Evolutionary conservation across 805 yeast genomes (phyloP).

Genomic region (Candida ponderosae): DNA sequence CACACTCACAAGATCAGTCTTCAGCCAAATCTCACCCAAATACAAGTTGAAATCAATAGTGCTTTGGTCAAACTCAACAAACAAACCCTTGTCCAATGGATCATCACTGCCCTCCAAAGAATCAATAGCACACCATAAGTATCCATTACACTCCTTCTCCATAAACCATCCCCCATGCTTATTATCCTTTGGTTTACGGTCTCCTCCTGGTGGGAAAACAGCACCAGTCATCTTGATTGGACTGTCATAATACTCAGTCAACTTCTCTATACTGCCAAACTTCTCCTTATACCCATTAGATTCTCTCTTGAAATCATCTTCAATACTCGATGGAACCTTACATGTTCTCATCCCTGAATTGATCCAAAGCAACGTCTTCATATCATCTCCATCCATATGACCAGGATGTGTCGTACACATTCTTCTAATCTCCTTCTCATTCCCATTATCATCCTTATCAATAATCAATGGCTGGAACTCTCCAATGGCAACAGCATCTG

Average conservation of each 20-base stretch:
- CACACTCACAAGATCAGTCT: no score
- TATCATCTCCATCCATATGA: constrained; percentile 42
- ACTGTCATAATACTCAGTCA: constrained; percentile 23
- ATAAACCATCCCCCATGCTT: no score
- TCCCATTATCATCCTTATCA: constrained; percentile 18
- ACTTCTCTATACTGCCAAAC: constrained; percentile 10
- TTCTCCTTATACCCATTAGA: constrained; percentile 17
- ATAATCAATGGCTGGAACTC: constrained; percentile 24
- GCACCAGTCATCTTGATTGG: constrained; percentile 28
- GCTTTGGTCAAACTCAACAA: no score
- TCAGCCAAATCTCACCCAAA: no score
- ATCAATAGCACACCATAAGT: no score
- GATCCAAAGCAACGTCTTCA: constrained; percentile 46
- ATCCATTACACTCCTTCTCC: no score
- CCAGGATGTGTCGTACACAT: constrained; percentile 58
- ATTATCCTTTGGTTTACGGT: no score
- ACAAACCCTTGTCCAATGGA: no score
- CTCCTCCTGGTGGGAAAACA: constrained; percentile 33
- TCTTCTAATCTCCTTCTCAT: constrained; percentile 9
- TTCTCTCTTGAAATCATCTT: constrained; percentile 27
- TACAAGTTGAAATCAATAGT: no score
- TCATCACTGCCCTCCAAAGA: no score
- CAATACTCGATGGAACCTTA: constrained; percentile 29
- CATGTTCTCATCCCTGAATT: constrained; percentile 66
- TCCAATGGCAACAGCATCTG: constrained; percentile 32